Base-by-base conservation (phyloP, 176 grass and related monocot genomes). In the Poa annua region DNA sequence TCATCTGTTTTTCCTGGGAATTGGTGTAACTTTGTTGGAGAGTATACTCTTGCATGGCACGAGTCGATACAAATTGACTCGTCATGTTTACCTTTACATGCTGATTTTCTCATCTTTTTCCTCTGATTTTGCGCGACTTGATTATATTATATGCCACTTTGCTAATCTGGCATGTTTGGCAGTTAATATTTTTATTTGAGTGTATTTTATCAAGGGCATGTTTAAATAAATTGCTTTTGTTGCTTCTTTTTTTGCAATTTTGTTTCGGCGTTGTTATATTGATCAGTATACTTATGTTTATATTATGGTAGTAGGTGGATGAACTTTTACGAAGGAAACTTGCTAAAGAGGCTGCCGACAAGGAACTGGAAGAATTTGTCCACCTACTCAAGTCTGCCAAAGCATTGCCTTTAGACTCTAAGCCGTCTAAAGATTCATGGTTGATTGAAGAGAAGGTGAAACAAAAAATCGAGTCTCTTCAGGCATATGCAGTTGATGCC, bases 301-400 rank as follows among this genome's bases (percentile, higher is more conserved):
- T 81, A 55, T 80, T 88, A 66, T 88, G 87, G 76, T 90, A 90
- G 83, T 92, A 99, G 96, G 96, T 99, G 84, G 96, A 96, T 81
- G 93, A 99, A 80, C 85, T 99, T 84, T 62, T 92, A 85, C 81
- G 71, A 41, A 81, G 87, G 22, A 99, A 99, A 73, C 81, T 90
- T 88, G 86, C 85, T 76, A 95, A 93, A 77, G 87, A 93, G 83
- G 80, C 73, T 51, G 84, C 81, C 14, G 90, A 99, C 57, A 95
- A 99, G 84, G 96, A 99, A 74, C 75, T 96, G 65, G 89, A 92
- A 85, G 93, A 94, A 88, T 93, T 99, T 87, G 87, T 99, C 52
- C 85, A 90, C 44, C 66, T 86, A 82, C 93, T 99, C 45, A 90
- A 85, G 75, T 93, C 89, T 33, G 81, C 89, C 72, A 99, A 96